A percentile compares a stretch with the other conserved stretches of the same genome.
Conservation (phyloP, 345 rosid species). For the Cardamine resedifolia region DNA sequence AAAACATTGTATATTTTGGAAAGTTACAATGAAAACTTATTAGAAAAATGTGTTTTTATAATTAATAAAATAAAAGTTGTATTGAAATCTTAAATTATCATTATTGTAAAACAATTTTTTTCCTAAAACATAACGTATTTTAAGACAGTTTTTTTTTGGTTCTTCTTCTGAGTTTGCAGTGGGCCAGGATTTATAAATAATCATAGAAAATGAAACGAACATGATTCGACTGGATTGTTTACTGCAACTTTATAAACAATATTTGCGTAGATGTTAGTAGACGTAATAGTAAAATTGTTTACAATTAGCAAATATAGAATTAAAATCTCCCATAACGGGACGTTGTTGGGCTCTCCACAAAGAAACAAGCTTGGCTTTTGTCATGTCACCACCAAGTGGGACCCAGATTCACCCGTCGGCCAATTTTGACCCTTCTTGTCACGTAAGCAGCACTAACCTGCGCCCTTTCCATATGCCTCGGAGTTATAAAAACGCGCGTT, state of each 20-base stretch:
- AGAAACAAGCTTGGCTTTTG: conserved; percentile 16
- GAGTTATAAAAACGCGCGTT: conserved; percentile 1
- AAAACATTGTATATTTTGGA: too few relatives aligned
- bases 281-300: neutral
- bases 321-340: neutral
- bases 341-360: neutral
- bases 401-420: conserved; percentile 20
- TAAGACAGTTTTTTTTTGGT: too few relatives aligned
- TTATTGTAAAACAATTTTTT: too few relatives aligned
- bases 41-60: too few relatives aligned
- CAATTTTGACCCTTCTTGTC: conserved; percentile 28
- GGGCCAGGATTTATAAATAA: neutral
- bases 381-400: conserved; percentile 21
- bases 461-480: conserved; percentile 19
- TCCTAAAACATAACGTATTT: too few relatives aligned
- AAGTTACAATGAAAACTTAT: too few relatives aligned
- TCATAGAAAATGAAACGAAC: neutral
- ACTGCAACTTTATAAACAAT: neutral
- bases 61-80: too few relatives aligned
- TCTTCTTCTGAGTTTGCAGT: neutral
- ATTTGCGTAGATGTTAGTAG: neutral
- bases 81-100: too few relatives aligned
- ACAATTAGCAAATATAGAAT: too few relatives aligned
- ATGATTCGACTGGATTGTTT: neutral
- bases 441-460: conserved; percentile 21